These are phyloP conservation scores for Raddia guianensis DNA, from an alignment of 176 grass and related monocot species.

Conservation along the genomic window DNA sequence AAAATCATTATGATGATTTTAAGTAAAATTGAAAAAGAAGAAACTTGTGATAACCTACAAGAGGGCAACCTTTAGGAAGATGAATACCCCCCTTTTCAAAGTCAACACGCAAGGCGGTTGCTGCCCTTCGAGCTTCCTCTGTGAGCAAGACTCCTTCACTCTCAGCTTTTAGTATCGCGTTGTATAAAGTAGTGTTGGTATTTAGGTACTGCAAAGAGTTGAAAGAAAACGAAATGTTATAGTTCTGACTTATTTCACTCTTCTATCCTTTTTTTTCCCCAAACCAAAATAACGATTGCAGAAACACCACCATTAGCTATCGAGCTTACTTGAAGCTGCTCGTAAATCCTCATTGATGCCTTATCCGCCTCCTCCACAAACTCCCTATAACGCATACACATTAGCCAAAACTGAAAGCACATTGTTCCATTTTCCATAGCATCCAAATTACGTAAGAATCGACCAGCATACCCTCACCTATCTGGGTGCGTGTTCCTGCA, in stretches of 20 bases:
- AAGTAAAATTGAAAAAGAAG: conserved; percentile 26
- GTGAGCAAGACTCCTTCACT: conserved; percentile 53
- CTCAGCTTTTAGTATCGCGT: conserved; percentile 81
- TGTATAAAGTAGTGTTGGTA: conserved; percentile 80
- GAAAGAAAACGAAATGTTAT: conserved; percentile 36
- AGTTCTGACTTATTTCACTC: background rate
- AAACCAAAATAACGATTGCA: background rate
- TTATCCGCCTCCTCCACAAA: conserved; percentile 90
- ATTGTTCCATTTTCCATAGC: background rate
- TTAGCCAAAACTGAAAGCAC: conserved; percentile 23
- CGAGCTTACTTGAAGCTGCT: conserved; percentile 81
- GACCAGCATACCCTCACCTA: conserved; percentile 42
- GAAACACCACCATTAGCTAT: background rate
- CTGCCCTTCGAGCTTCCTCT: conserved; percentile 79
- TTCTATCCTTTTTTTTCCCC: background rate
- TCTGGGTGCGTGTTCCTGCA: conserved; percentile 89
- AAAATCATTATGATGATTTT: conserved; percentile 10
- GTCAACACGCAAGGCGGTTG: conserved; percentile 64
- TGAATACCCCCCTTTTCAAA: conserved; percentile 97
- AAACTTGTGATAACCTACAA: conserved; percentile 19
- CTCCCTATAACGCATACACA: conserved; percentile 53
- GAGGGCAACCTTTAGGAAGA: conserved; percentile 69
- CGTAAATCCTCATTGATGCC: conserved; percentile 83
- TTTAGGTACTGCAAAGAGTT: conserved; percentile 73
- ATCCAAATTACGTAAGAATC: background rate